Percentiles rank a stretch among this genome's conserved stretches.
Evolutionary conservation across 2,329 filamentous ascomycete genomes (phyloP).

Genomic region (Fusarium denticulatum): DNA sequence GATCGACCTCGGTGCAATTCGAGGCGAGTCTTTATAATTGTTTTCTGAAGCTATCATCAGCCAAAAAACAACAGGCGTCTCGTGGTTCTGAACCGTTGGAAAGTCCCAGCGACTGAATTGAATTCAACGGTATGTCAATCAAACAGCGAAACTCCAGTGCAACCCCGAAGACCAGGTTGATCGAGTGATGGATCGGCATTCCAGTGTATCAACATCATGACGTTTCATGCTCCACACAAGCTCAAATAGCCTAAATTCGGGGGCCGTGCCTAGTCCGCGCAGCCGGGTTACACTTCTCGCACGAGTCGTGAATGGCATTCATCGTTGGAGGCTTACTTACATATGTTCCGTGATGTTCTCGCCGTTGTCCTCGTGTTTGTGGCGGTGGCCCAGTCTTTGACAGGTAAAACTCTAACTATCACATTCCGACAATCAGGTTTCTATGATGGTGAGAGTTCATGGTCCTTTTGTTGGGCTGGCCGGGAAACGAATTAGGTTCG

Average conservation of each 20-base stretch:
- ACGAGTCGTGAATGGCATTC: background rate
- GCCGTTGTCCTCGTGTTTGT: slow-evolving; percentile 23
- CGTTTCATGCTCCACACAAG: slow-evolving; percentile 17
- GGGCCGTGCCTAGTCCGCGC: background rate
- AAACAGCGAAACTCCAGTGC: background rate
- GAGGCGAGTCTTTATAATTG: background rate
- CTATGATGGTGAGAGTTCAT: background rate
- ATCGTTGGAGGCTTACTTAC: background rate
- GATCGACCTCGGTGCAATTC: background rate
- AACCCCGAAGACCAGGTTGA: background rate
- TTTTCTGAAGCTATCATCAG: background rate
- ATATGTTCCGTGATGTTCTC: background rate
- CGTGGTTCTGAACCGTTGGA: background rate
- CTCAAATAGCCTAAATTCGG: slow-evolving; percentile 22
- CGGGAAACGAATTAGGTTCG: background rate
- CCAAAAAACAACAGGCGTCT: background rate
- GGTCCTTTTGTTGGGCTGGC: background rate
- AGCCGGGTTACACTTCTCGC: background rate
- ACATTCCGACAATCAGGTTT: slow-evolving; percentile 14
- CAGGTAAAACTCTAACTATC: background rate
- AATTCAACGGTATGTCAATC: background rate
- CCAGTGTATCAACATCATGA: slow-evolving; percentile 9
- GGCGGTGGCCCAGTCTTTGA: background rate
- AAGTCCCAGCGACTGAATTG: background rate
- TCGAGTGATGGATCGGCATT: slow-evolving; percentile 8